These are phyloP conservation scores for Pilasporangium apinafurcum DNA, from an alignment of 352 stramenopile species.

Conservation along the genomic window DNA sequence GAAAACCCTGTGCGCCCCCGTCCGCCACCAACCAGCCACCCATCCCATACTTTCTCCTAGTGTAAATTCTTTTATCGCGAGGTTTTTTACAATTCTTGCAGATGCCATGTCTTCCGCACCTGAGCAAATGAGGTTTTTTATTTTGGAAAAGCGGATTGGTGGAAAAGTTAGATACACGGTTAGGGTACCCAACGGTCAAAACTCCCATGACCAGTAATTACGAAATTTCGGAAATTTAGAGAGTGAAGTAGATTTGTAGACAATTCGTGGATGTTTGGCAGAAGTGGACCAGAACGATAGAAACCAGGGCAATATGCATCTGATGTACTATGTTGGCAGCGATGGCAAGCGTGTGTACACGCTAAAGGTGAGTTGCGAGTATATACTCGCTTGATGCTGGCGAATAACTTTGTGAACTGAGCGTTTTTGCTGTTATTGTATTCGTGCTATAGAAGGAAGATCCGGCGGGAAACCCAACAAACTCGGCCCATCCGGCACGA, in stretches of 20 bases:
- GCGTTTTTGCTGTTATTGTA: neutral
- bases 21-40: constrained; percentile 32
- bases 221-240: constrained; percentile 3
- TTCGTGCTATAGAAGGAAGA: constrained; percentile 87
- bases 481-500: constrained; percentile 95
- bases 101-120: no score
- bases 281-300: neutral
- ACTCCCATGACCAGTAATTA: constrained; percentile 20
- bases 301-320: constrained; percentile 88
- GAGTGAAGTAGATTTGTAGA: neutral
- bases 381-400: neutral
- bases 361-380: constrained; percentile 87
- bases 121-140: constrained; percentile 1
- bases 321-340: constrained; percentile 98
- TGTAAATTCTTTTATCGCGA: constrained; percentile 5
- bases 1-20: constrained; percentile 4
- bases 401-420: neutral
- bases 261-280: constrained; percentile 8
- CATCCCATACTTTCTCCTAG: constrained; percentile 20
- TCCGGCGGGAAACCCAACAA: constrained; percentile 89
- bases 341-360: constrained; percentile 98
- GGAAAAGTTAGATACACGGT: no score
- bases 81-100: constrained; percentile 37
- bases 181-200: no score
- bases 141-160: constrained; percentile 14